These are phyloP conservation scores for Papilionanthe hybrid DNA, from an alignment of 116 monocot genomes.

Conservation along the genomic window DNA sequence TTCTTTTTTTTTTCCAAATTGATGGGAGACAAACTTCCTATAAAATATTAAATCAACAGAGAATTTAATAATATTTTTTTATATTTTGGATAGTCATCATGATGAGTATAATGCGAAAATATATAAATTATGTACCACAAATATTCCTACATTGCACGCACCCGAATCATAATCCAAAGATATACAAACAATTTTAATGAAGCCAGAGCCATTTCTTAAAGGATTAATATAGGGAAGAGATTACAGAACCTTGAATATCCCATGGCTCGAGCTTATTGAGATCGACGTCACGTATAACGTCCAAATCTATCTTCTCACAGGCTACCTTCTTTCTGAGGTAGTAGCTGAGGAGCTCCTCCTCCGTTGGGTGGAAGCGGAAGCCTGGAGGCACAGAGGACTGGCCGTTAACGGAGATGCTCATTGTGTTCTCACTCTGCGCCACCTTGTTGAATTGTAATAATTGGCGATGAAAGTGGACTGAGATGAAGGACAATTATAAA, in stretches of 20 bases:
- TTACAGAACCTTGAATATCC: slow-evolving; percentile 61
- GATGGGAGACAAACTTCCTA: too few species aligned
- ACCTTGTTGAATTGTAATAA: not conserved
- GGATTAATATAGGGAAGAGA: not conserved
- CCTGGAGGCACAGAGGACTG: slow-evolving; percentile 75
- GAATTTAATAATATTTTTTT: too few species aligned
- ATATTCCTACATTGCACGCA: too few species aligned
- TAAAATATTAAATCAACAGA: too few species aligned
- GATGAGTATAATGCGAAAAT: too few species aligned
- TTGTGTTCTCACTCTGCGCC: not conserved
- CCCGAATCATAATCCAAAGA: too few species aligned
- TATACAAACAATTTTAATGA: too few species aligned
- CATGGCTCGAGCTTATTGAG: slow-evolving; percentile 79
- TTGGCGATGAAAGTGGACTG: not conserved
- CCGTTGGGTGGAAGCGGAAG: slow-evolving; percentile 73
- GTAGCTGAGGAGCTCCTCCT: slow-evolving; percentile 75
- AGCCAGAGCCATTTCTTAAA: too few species aligned
- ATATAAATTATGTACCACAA: too few species aligned
- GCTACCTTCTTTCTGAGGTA: slow-evolving; percentile 67
- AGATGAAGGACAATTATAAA: slow-evolving; percentile 1
- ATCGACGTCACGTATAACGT: slow-evolving; percentile 70
- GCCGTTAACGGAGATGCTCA: slow-evolving; percentile 75
- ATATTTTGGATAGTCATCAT: too few species aligned
- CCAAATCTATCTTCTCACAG: slow-evolving; percentile 55
- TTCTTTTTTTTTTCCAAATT: too few species aligned